These are phyloP conservation scores for Epichloe aotearoae DNA, from an alignment of 2,329 filamentous ascomycete genomes.

Conservation along the genomic window DNA sequence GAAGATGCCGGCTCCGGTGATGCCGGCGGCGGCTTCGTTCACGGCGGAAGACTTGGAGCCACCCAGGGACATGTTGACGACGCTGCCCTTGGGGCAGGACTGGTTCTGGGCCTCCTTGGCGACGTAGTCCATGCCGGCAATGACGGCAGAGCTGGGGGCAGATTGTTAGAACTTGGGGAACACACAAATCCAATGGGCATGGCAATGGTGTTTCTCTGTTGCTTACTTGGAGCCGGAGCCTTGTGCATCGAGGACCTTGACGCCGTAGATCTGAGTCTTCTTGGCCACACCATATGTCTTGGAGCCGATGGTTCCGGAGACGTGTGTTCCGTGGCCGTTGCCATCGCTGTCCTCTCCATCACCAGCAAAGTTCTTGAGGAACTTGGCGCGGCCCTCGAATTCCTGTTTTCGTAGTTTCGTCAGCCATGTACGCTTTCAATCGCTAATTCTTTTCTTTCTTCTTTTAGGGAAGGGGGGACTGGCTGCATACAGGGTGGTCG, in stretches of 20 bases:
- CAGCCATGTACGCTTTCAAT: not conserved
- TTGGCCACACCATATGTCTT: conserved; percentile 32
- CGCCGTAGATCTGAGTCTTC: conserved; percentile 27
- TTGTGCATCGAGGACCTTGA: conserved; percentile 30
- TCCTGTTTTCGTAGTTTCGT: conserved; percentile 10
- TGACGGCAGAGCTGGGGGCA: conserved; percentile 22
- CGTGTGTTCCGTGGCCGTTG: conserved; percentile 35
- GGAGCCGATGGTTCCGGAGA: conserved; percentile 31
- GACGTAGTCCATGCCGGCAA: conserved; percentile 32
- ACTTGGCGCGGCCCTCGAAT: conserved; percentile 29
- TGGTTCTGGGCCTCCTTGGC: conserved; percentile 20
- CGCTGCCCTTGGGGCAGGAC: conserved; percentile 27
- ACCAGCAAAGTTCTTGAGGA: conserved; percentile 22
- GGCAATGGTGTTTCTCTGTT: too few relatives aligned
- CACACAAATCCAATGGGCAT: too few relatives aligned
- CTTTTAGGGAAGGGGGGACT: too few relatives aligned
- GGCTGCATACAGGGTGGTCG: conserved; percentile 19
- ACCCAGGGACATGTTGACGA: conserved; percentile 43
- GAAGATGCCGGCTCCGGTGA: conserved; percentile 32
- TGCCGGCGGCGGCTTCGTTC: conserved; percentile 32
- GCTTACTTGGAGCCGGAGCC: conserved; percentile 27
- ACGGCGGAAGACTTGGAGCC: conserved; percentile 29
- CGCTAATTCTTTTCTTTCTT: too few relatives aligned
- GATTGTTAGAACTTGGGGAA: too few relatives aligned
- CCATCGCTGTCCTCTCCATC: conserved; percentile 24